Evolutionary conservation across 2,329 filamentous ascomycete species (phyloP).

Genomic region (Pseudopyricularia javanii): DNA sequence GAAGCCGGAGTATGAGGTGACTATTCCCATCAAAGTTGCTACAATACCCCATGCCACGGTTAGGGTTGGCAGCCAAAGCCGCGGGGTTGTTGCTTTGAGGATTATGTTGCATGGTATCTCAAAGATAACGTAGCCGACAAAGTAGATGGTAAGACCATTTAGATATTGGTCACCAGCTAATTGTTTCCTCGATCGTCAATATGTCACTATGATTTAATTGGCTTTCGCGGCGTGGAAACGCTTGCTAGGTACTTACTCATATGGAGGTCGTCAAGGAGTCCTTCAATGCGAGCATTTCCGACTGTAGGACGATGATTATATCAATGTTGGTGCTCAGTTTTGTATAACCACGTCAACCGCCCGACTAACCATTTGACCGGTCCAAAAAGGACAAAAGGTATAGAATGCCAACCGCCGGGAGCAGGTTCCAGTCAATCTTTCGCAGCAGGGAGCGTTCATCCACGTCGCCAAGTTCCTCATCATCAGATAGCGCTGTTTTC

Average conservation of each 20-base stretch:
- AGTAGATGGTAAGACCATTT: constrained; percentile 54
- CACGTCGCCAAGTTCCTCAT: constrained; percentile 14
- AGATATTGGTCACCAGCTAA: constrained; percentile 49
- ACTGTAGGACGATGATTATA: constrained; percentile 23
- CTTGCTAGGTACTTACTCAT: constrained; percentile 33
- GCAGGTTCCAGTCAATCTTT: constrained; percentile 38
- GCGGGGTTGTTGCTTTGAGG: constrained; percentile 42
- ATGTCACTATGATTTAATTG: constrained; percentile 8
- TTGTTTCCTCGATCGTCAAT: constrained; percentile 7
- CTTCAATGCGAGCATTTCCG: constrained; percentile 45
- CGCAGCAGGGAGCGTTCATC: constrained; percentile 46
- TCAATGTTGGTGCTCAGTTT: neutral
- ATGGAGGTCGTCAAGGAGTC: constrained; percentile 34
- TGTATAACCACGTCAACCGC: constrained; percentile 17
- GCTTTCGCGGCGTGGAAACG: neutral
- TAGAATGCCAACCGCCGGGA: constrained; percentile 40
- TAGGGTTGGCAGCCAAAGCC: constrained; percentile 50
- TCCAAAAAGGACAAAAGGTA: constrained; percentile 47
- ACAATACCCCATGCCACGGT: constrained; percentile 40
- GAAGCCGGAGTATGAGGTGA: constrained; percentile 36
- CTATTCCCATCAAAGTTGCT: constrained; percentile 36
- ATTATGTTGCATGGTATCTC: constrained; percentile 53
- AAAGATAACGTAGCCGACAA: constrained; percentile 43
- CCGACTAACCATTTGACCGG: constrained; percentile 37
- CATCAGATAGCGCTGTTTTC: neutral